Conservation (phyloP, 495 filamentous ascomycete genomes). For the Penicillium pancosmium region DNA sequence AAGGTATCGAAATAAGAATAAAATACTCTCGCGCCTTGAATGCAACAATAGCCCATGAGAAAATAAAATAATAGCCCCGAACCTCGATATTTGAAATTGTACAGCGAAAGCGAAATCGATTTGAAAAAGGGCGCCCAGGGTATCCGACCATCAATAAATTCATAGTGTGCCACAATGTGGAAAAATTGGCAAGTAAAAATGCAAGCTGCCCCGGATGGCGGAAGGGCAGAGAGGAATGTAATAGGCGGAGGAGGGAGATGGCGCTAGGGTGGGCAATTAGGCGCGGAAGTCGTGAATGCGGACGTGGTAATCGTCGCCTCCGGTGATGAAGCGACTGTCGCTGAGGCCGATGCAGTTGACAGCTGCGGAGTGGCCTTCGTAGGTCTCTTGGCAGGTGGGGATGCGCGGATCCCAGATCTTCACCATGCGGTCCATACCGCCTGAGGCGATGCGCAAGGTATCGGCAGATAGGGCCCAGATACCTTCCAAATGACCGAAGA, state of each 20-base stretch:
- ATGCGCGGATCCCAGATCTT: conserved; percentile 95
- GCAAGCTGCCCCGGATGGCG: conserved; percentile 4
- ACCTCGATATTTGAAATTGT: neutral
- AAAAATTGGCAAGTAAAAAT: neutral
- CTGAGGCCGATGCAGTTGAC: conserved; percentile 92
- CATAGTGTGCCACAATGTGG: neutral
- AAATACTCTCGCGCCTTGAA: neutral
- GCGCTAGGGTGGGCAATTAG: conserved; percentile 15
- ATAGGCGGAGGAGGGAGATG: neutral
- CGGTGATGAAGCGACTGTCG: conserved; percentile 83
- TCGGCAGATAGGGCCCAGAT: conserved; percentile 95
- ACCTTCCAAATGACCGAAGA: conserved; percentile 95
- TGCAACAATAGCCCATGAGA: neutral
- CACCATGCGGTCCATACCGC: conserved; percentile 90
- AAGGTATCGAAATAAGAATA: neutral
- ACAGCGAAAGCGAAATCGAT: neutral
- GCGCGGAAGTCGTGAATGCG: conserved; percentile 82
- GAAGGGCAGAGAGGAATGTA: neutral
- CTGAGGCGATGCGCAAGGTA: conserved; percentile 83
- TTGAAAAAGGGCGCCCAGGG: conserved; percentile 1
- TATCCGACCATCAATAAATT: conserved; percentile 2
- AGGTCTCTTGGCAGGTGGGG: conserved; percentile 88
- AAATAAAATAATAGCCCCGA: neutral
- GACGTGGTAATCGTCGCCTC: conserved; percentile 90
- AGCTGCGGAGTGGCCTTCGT: conserved; percentile 83